phyloP scores from a whole-genome alignment of 108 stramenopile genomes.

The Bacterosira constricta region DNA sequence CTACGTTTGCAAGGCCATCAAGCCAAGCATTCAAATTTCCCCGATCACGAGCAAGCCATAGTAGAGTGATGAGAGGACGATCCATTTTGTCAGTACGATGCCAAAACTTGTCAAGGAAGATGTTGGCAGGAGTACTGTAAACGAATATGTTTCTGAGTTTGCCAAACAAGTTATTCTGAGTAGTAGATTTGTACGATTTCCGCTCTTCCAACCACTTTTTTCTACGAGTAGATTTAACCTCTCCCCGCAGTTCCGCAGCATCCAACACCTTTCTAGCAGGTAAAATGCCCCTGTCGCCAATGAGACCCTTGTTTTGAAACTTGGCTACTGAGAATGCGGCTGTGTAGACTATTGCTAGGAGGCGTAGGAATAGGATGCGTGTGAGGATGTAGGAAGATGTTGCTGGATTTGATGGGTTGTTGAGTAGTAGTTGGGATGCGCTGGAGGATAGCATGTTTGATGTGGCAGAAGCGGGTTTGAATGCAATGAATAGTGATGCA shows the following conservation, averaged over 20 bases:
- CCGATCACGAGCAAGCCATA: slow-evolving; percentile 59
- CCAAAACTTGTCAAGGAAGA: slow-evolving; percentile 54
- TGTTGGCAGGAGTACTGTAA: not conserved
- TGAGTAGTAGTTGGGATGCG: not conserved
- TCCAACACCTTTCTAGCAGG: slow-evolving; percentile 55
- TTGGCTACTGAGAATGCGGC: slow-evolving; percentile 66
- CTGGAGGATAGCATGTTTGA: not conserved
- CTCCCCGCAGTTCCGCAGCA: slow-evolving; percentile 36
- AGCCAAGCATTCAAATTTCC: slow-evolving; percentile 67
- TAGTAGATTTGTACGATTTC: not conserved
- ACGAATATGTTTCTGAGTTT: slow-evolving; percentile 2
- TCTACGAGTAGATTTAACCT: slow-evolving; percentile 25
- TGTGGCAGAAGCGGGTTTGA: not conserved
- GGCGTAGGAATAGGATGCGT: slow-evolving; percentile 68
- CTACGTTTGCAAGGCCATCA: slow-evolving; percentile 57
- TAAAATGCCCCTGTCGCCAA: slow-evolving; percentile 67
- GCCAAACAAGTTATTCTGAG: not conserved
- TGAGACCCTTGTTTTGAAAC: slow-evolving; percentile 62
- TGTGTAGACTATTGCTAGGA: slow-evolving; percentile 61
- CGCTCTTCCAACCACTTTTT: slow-evolving; percentile 38
- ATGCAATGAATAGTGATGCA: not conserved
- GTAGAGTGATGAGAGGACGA: slow-evolving; percentile 52
- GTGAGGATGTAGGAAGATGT: slow-evolving; percentile 46
- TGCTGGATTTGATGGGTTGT: not conserved
- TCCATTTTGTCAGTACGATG: slow-evolving; percentile 52